Evolutionary conservation across 2,329 filamentous ascomycete genomes (phyloP), one percentile per base, ranked within the genome.

Genomic region (Aspergillus fumigatiaffinis): DNA sequence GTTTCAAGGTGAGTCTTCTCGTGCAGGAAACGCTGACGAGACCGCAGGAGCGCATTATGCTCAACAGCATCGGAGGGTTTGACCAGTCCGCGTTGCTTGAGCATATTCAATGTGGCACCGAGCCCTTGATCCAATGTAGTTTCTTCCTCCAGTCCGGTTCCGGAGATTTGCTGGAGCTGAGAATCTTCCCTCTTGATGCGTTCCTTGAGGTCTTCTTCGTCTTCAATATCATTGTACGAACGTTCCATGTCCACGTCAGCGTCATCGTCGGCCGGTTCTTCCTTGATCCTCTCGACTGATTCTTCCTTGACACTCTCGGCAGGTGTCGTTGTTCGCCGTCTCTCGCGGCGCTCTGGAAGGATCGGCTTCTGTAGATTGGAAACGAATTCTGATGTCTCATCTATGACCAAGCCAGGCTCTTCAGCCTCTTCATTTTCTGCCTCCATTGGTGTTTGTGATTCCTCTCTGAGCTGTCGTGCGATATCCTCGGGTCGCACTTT

Each of bases 381-480:
- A 29, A 99, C 89, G 66, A 99, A 99, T 67, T 96, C 92, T 0
- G 92, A 92, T 0, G 93, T 96, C 70, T 97, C 94, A 59, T 97
- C 93, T 56, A 99, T 92, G n/a, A 97, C 84, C 1, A 99, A 79
- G 1, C 92, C 93, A 2, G 79, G 79, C 35, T 78, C 77, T 52
- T 83, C 80, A 46, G 81, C 79, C 9, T 75, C 69, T 21, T 78
- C 78, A 3, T 84, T 82, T 51, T 87, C 85, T 29, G 87, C 83
- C 21, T 86, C 87, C 68, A 83, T 78, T 9, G 77, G 76, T 1
- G 77, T 78, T 53, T 79, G 79, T 3, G 77, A 78, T 41, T 71
- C 69, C 69, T 90, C 85, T 58, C 82, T 79, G 42, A 99, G 78
- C 68, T 94, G 89, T 62, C 87, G 86, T 20, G 90, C 92, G 60